These are phyloP conservation scores for Mycena belliarum DNA, from an alignment of 768 basidiomycete genomes.

Conservation along the genomic window DNA sequence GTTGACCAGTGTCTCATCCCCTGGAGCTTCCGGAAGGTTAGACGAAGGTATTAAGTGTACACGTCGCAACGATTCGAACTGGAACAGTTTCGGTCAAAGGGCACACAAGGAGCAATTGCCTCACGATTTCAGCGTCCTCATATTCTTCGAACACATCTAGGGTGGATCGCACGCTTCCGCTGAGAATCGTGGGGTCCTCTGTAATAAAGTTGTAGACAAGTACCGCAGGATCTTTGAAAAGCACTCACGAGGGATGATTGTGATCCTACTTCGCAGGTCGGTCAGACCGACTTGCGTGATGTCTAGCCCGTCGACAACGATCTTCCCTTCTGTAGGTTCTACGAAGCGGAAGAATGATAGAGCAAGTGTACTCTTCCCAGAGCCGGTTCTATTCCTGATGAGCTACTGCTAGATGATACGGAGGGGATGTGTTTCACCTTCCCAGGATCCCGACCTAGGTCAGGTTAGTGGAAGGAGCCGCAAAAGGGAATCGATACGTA, in stretches of 20 bases:
- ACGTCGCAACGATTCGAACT: conserved; percentile 80
- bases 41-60: conserved; percentile 75
- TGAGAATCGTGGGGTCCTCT: conserved; percentile 91
- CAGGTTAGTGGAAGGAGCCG: background rate
- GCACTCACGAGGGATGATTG: conserved; percentile 70
- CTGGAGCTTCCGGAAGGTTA: conserved; percentile 46
- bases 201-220: conserved; percentile 3
- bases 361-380: conserved; percentile 81
- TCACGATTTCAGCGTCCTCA: conserved; percentile 77
- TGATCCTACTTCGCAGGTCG: conserved; percentile 67
- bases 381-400: conserved; percentile 49
- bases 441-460: conserved; percentile 68
- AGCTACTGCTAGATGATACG: background rate
- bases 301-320: conserved; percentile 63
- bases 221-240: background rate
- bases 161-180: conserved; percentile 77
- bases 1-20: conserved; percentile 59
- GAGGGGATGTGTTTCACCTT: conserved; percentile 15
- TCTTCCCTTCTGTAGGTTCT: conserved; percentile 65
- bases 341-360: conserved; percentile 86
- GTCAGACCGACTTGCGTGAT: conserved; percentile 68
- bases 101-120: conserved; percentile 22
- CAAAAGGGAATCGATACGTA: conserved; percentile 27
- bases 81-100: background rate
- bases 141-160: conserved; percentile 89